Percentiles rank a stretch among this genome's conserved stretches.
These are phyloP conservation scores for Monilinia fructicola DNA, from an alignment of 2,329 filamentous ascomycete genomes.

Conservation along the genomic window DNA sequence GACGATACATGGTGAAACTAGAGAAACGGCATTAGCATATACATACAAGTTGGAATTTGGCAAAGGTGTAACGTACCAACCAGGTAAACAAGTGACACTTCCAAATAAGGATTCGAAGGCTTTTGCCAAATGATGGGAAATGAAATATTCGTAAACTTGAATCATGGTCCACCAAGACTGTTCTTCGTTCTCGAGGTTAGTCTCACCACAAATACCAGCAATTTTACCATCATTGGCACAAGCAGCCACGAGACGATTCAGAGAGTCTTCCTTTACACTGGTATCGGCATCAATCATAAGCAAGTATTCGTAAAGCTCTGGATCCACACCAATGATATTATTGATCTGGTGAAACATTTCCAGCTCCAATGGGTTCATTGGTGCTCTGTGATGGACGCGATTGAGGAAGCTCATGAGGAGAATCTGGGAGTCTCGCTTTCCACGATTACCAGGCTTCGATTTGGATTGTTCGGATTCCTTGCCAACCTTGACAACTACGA, in stretches of 20 bases:
- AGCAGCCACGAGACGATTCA: conserved; percentile 87
- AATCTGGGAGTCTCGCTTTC: conserved; percentile 97
- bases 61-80: conserved; percentile 70
- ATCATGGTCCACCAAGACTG: conserved; percentile 99
- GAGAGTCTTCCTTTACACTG: conserved; percentile 83
- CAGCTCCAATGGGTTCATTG: conserved; percentile 93
- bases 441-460: conserved; percentile 93
- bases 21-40: conserved; percentile 42
- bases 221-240: conserved; percentile 95
- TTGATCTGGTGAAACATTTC: conserved; percentile 99
- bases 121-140: conserved; percentile 95
- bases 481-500: conserved; percentile 95
- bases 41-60: neutral
- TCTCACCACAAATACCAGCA: conserved; percentile 96
- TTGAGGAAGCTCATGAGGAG: conserved; percentile 97
- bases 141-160: conserved; percentile 99
- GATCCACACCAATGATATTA: conserved; percentile 97
- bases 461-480: conserved; percentile 93
- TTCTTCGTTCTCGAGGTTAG: conserved; percentile 92
- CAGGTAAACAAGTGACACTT: conserved; percentile 96
- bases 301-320: conserved; percentile 94
- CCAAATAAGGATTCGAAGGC: conserved; percentile 97
- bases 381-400: conserved; percentile 87
- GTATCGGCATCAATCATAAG: conserved; percentile 99
- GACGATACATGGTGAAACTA: conserved; percentile 98